Evolutionary conservation across 176 grass and related monocot species (phyloP).

Genomic region (Canna indica): DNA sequence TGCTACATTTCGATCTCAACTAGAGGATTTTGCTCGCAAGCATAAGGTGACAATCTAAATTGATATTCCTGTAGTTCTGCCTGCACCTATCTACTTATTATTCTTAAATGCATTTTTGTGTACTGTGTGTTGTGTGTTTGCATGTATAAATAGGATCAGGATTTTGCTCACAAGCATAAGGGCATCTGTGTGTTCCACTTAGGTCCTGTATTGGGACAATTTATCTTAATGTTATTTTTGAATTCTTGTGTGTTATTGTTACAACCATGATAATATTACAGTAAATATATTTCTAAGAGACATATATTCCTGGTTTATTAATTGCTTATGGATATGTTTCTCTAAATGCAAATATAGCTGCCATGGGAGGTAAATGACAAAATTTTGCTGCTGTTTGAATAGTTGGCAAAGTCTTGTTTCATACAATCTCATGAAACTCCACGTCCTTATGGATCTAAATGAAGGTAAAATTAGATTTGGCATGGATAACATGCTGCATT

Average conservation of each 20-base stretch:
- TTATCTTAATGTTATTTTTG: not conserved
- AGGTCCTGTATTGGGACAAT: not conserved
- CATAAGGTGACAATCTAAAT: constrained; percentile 47
- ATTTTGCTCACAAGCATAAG: no score
- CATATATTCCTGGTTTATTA: not conserved
- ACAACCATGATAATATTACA: not conserved
- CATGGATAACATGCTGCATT: no score
- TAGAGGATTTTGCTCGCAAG: constrained; percentile 85
- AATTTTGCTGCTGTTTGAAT: not conserved
- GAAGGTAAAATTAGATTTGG: no score
- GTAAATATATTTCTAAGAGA: not conserved
- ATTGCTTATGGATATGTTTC: not conserved
- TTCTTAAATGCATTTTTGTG: not conserved
- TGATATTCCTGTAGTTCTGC: not conserved
- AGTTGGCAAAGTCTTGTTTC: not conserved
- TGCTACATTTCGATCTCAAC: constrained; percentile 60
- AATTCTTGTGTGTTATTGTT: not conserved
- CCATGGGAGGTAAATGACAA: not conserved
- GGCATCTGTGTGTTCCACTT: not conserved
- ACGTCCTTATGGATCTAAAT: no score
- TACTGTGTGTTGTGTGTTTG: not conserved
- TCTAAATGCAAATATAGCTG: no score
- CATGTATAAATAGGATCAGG: no score
- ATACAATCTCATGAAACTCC: not conserved
- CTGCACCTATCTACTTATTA: not conserved